Base-by-base conservation (phyloP, 805 yeast genomes). In the Starmera dryadoides region DNA sequence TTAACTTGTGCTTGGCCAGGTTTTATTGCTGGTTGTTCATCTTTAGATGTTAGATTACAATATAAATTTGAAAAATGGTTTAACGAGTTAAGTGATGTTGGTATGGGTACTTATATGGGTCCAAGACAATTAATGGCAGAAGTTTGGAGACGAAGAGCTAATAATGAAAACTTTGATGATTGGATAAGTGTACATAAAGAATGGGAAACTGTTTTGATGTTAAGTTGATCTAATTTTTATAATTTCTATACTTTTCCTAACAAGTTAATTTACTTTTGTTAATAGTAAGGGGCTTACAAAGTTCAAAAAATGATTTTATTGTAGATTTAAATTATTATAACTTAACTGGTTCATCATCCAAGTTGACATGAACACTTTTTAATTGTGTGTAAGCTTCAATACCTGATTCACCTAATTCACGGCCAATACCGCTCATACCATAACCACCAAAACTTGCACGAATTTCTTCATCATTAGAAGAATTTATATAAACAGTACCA, bases 1-100 rank as follows among this genome's bases (percentile, higher is more conserved):
- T 75, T 81, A 26, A 95, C 96, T 3, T 62, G 85, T 25, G 78
- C 86, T 49, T 87, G 95, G 93, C 91, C 84, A 53, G 94, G 93
- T 0, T 87, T 87, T 49, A 80, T 87, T 34, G 88, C 91, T 1
- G 95, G 94, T 0, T 81, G 93, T 51, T 87, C 84, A 44, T 81
- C 88, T 8, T 71, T 74, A 42, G 75, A 80, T 6, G 49, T 59
- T 1, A 68, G 66, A 29, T 59, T 80, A 30, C 91, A 84, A 46
- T 60, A 69, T 42, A 80, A 86, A 32, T 86, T 76, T 60, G 79
- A 77, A 51, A 66, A 68, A 42, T 86, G 95, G 94, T 66, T 67
- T 5, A 62, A 63, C 4, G 53, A 53, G n/a, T 52, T 71, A 42
- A 71, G 77, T 5, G 60, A 60, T 32, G 68, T 71, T 11, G 84